Percentiles rank a stretch among this genome's conserved stretches.
Conservation (phyloP, 1,139 yeast species). For the Citeromyces siamensis region DNA sequence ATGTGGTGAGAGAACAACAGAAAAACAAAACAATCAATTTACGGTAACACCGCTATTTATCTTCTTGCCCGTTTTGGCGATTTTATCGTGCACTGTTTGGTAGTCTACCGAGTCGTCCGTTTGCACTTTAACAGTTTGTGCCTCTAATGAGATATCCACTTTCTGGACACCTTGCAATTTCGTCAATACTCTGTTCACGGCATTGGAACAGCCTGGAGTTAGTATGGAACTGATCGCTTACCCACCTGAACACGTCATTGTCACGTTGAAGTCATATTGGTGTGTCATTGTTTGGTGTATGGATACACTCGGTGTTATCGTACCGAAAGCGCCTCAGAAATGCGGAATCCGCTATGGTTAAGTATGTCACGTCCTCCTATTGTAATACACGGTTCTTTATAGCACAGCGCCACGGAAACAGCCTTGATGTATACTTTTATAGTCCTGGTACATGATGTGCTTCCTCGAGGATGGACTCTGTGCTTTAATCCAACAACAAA, state of each 20-base stretch:
- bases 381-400: too few species aligned
- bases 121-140: constrained; percentile 72
- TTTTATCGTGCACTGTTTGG: constrained; percentile 67
- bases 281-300: too few species aligned
- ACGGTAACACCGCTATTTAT: constrained; percentile 52
- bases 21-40: constrained; percentile 8
- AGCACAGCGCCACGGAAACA: too few species aligned
- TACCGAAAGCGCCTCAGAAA: too few species aligned
- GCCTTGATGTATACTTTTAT: too few species aligned
- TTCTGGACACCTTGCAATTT: constrained; percentile 65
- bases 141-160: constrained; percentile 63
- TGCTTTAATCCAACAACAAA: not conserved
- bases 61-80: constrained; percentile 85
- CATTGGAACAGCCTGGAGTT: constrained; percentile 62
- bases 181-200: constrained; percentile 68
- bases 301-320: too few species aligned
- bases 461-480: not conserved
- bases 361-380: too few species aligned
- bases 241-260: constrained; percentile 65
- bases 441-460: too few species aligned
- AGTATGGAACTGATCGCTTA: constrained; percentile 7
- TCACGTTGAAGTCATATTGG: constrained; percentile 64
- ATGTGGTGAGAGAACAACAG: constrained; percentile 2
- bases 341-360: too few species aligned
- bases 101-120: constrained; percentile 44